Percentiles rank a stretch among this genome's conserved stretches.
Evolutionary conservation across 345 rosid species (phyloP).

Genomic region (Balakata baccata): DNA sequence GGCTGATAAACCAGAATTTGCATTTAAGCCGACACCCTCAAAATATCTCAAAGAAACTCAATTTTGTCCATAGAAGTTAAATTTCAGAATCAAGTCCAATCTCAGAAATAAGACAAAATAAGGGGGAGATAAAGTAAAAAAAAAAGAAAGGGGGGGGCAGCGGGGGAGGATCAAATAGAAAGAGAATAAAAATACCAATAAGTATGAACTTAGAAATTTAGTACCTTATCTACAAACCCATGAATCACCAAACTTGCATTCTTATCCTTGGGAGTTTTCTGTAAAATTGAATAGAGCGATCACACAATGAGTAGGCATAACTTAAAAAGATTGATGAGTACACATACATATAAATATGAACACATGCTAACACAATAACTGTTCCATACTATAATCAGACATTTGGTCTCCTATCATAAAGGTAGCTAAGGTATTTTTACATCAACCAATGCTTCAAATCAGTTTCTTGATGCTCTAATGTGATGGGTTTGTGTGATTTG

Average conservation of each 20-base stretch:
- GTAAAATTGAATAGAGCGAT: constrained; percentile 13
- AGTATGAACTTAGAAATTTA: neutral
- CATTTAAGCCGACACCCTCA: neutral
- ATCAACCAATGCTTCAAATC: too few species aligned
- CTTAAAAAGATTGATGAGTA: neutral
- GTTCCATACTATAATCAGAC: neutral
- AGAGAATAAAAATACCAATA: neutral
- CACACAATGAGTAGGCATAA: neutral
- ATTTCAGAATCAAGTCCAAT: neutral
- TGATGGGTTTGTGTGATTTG: too few species aligned
- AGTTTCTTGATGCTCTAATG: too few species aligned
- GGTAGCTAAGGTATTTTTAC: neutral
- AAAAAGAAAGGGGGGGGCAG: too few species aligned
- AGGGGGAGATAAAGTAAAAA: neutral
- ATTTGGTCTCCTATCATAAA: neutral
- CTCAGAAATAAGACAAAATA: neutral
- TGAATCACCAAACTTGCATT: constrained; percentile 88
- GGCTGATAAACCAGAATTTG: neutral
- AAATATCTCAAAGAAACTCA: neutral
- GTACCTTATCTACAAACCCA: constrained; percentile 89
- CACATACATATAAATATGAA: neutral
- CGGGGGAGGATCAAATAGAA: neutral
- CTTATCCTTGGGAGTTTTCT: constrained; percentile 99
- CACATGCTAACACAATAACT: neutral
- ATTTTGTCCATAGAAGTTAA: neutral